A percentile compares a stretch with the other conserved stretches of the same genome.
Evolutionary conservation across 768 basidiomycete genomes (phyloP).

Genomic region (Basidioascus undulatus): DNA sequence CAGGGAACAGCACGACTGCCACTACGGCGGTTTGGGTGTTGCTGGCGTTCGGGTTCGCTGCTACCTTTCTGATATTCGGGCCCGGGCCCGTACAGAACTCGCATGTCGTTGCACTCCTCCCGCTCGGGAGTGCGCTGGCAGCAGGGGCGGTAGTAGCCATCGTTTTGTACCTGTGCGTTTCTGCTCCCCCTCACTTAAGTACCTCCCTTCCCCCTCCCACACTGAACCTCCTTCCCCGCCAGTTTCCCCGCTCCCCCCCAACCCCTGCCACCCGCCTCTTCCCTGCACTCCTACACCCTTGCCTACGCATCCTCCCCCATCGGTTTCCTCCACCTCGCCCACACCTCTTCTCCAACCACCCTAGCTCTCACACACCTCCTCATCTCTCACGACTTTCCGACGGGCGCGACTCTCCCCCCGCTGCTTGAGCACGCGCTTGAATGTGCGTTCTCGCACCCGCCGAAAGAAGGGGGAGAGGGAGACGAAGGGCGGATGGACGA

Average conservation of each 20-base stretch:
- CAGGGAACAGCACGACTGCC: too few relatives aligned
- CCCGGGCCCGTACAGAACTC: too few relatives aligned
- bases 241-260: background rate
- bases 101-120: too few relatives aligned
- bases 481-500: background rate
- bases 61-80: too few relatives aligned
- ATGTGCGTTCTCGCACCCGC: background rate
- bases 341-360: background rate
- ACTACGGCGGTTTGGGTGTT: too few relatives aligned
- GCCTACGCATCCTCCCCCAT: background rate
- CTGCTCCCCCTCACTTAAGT: background rate
- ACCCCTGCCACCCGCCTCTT: background rate
- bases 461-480: background rate
- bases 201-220: background rate
- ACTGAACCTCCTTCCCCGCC: background rate
- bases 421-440: background rate
- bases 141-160: too few relatives aligned
- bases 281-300: background rate
- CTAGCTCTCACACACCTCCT: background rate
- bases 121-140: too few relatives aligned
- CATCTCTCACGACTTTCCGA: background rate
- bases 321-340: background rate
- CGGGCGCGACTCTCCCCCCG: background rate
- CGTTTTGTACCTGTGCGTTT: too few relatives aligned
- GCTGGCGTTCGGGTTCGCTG: too few relatives aligned